Base-by-base conservation (phyloP, 1,139 yeast genomes). In the Candida sp. region DNA sequence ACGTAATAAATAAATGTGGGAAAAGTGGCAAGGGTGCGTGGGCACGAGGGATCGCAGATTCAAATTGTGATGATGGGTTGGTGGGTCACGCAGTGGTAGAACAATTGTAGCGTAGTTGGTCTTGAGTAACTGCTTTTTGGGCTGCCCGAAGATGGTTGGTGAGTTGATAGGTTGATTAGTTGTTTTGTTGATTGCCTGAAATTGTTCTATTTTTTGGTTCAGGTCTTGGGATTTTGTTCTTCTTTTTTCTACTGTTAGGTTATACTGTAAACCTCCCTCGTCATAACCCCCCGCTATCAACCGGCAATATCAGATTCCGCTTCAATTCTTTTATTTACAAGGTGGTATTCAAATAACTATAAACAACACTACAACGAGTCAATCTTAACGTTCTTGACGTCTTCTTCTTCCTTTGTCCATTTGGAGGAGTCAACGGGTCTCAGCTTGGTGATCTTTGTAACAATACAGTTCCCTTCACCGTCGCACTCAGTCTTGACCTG, bases 391-490 rank as follows among this genome's bases (percentile, higher is more conserved):
- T 44, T 12, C 28, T 30, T 43, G 11, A 55, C 59, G 12, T 59
- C 58, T 46, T 72, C 73, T 12, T 59, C 58, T 7, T 69, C 68
- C 37, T 56, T 63, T 7, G 54, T 61, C 78, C 78, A 73, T 4
- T 68, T 68, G 4, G 54, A 54, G 3, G 76, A 64, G 9, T 70
- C 75, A 44, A 64, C 50, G 2, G 80, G 78, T 54, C 68, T 75
- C 46, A 68, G 55, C 60, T 75, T 80, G 44, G 69, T 71, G 42
- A 71, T 62, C 47, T 73, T 75, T 46, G 67, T 73, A 8, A 75
- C 66, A 5, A 63, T 57, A 31, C 83, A 80, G 4, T 88, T 79
- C 6, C 96, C 96, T 63, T 91, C 96, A 39, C 71, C 77, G 63
- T 73, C 90, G 58, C 76, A 78, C 56, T 86, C 77, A 4, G 75